A percentile compares a stretch with the other conserved stretches of the same genome.
phyloP scores from a whole-genome alignment of 2,329 filamentous ascomycete genomes.

The Colletotrichum higginsianum region DNA sequence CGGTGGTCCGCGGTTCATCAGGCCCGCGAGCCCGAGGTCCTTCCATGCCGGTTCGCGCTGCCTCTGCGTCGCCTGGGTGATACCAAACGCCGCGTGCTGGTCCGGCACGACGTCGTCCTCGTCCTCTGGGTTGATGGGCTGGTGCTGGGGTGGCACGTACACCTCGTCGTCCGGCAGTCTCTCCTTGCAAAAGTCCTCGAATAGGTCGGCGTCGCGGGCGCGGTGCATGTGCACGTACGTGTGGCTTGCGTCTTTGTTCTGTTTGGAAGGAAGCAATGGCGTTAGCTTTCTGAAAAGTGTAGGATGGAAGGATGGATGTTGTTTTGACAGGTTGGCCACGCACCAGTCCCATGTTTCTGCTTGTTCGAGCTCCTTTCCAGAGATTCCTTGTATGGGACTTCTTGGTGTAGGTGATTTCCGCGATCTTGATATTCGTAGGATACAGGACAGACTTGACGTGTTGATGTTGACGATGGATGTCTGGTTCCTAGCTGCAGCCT shows the following conservation, averaged over 20 bases:
- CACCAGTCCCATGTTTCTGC: constrained; percentile 27
- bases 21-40: constrained; percentile 79
- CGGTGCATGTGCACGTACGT: constrained; percentile 84
- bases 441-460: neutral
- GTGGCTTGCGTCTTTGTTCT: constrained; percentile 82
- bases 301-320: neutral
- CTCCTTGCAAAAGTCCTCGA: constrained; percentile 81
- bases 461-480: constrained; percentile 13
- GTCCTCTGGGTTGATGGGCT: constrained; percentile 88
- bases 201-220: constrained; percentile 81
- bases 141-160: constrained; percentile 83
- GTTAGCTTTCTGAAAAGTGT: neutral
- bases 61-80: constrained; percentile 83
- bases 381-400: too few relatives aligned
- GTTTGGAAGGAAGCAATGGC: constrained; percentile 29
- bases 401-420: neutral
- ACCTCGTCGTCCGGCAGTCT: constrained; percentile 83
- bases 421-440: neutral
- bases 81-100: constrained; percentile 90
- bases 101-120: constrained; percentile 91
- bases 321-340: neutral
- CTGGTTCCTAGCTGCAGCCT: neutral
- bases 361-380: too few relatives aligned
- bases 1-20: constrained; percentile 76
- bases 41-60: constrained; percentile 82